Evolutionary conservation across 768 basidiomycete genomes (phyloP), one percentile per base, ranked within the genome.

Genomic region (Suillus luteus): DNA sequence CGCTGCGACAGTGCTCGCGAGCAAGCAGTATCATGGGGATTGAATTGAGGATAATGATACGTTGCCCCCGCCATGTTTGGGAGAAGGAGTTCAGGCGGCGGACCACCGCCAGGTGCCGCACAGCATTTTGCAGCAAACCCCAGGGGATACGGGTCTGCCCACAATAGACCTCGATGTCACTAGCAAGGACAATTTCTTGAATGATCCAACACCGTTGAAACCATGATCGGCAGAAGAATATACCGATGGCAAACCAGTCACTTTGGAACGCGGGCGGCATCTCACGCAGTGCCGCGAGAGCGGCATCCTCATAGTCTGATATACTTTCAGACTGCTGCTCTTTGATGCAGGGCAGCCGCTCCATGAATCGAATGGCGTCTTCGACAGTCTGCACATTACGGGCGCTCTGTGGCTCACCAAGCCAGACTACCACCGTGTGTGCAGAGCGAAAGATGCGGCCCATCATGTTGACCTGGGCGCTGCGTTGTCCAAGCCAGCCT

Each of bases 181-280:
- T 64, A 4, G 65, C 65, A 9, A 65, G 40, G 8, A 49, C 62
- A 11, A 31, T 24, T 65, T 65, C 65, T 40, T 65, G 62, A 22
- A 59, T 62, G 15, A 62, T 44, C 62, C 62, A 62, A 57, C 58
- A 37, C 10, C 62, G 54, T 6, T 41, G 37, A 14, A 58, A 62
- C 62, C 62, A 62, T 40, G 19, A 9, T 27, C 38, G 35, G 22
- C 2, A 6, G n/a, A 58, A 57, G 22, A 65, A 51, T 0, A 11
- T 0, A 17, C 59, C 65, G 31, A 66, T 46, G 3, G 38, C 40
- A 24, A 65, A 1, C 62, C 62, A 62, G 8, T 57, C 27, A 31
- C 49, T 17, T 5, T 1, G 31, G 8, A 3, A 3, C 7, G 24
- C 3, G 3, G 14, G 7, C 5, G 8, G 3, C 49, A 51, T 51